phyloP scores from a whole-genome alignment of 2,329 filamentous ascomycete species.

The Aspergillus viridinutans region DNA sequence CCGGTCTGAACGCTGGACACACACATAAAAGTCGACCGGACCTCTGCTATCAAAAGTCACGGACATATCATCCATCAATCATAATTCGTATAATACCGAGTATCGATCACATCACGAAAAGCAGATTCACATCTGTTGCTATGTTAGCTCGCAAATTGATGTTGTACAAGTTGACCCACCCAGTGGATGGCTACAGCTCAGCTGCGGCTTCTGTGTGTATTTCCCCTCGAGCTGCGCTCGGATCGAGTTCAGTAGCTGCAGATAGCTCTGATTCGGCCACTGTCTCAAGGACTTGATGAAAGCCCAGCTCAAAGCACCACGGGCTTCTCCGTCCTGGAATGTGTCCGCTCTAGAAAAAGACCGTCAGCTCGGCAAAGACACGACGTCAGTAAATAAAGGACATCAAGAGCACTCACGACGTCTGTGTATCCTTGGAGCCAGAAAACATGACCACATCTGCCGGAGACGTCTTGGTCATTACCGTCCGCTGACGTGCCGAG shows the following conservation, averaged over 20 bases:
- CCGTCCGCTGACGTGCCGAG: slow-evolving; percentile 70
- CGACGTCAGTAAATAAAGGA: neutral
- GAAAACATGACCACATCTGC: slow-evolving; percentile 98
- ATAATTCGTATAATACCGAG: neutral
- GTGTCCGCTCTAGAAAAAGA: slow-evolving; percentile 70
- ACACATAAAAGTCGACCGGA: neutral
- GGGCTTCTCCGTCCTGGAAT: slow-evolving; percentile 80
- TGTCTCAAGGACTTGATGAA: slow-evolving; percentile 87
- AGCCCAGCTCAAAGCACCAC: slow-evolving; percentile 95
- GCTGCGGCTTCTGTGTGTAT: slow-evolving; percentile 91
- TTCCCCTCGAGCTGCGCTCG: slow-evolving; percentile 81
- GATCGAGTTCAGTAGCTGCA: slow-evolving; percentile 89
- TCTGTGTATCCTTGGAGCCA: slow-evolving; percentile 93
- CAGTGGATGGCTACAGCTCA: slow-evolving; percentile 93
- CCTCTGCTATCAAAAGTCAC: neutral
- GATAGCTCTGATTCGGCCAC: slow-evolving; percentile 90
- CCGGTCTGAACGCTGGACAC: too few relatives aligned
- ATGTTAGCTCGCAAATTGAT: slow-evolving; percentile 1
- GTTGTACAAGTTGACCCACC: slow-evolving; percentile 55
- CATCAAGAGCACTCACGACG: slow-evolving; percentile 39
- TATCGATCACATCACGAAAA: slow-evolving; percentile 60
- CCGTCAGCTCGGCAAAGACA: neutral
- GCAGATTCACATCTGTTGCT: slow-evolving; percentile 55
- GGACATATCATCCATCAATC: neutral
- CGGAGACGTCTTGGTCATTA: slow-evolving; percentile 85